phyloP scores from a whole-genome alignment of 176 grass and related monocot species.

The Alopecurus myosuroides region DNA sequence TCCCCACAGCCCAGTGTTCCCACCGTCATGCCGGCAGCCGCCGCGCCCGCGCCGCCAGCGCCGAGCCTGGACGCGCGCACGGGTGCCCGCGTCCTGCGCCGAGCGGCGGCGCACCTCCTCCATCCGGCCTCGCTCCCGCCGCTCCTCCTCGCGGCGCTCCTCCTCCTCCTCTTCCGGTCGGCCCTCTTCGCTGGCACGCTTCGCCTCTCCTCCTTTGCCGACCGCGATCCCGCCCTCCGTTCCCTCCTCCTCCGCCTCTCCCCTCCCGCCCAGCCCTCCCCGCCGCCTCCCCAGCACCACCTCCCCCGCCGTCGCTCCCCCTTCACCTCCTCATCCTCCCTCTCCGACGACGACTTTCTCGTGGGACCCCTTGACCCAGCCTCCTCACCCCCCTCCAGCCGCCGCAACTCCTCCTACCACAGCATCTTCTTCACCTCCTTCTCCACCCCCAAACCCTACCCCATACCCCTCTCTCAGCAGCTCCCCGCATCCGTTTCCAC shows the following conservation, averaged over 20 bases:
- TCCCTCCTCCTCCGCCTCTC: conserved; percentile 69
- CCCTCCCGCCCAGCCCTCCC: conserved; percentile 16
- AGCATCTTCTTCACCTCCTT: conserved; percentile 30
- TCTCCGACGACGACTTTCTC: conserved; percentile 41
- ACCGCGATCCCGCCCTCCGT: conserved; percentile 57
- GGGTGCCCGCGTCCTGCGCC: conserved; percentile 42
- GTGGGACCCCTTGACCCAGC: conserved; percentile 39
- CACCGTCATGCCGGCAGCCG: conserved; percentile 48
- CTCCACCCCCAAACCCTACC: conserved; percentile 41
- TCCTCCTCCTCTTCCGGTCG: conserved; percentile 68
- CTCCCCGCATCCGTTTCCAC: conserved; percentile 30
- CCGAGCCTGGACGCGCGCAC: conserved; percentile 39
- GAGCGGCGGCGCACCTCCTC: conserved; percentile 41
- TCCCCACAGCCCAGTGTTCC: neutral
- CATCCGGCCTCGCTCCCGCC: conserved; percentile 52
- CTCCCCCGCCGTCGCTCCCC: conserved; percentile 51
- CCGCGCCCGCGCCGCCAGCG: conserved; percentile 8
- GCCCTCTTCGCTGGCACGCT: conserved; percentile 68
- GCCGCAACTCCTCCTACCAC: conserved; percentile 46
- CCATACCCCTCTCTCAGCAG: conserved; percentile 26
- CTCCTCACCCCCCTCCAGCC: conserved; percentile 28
- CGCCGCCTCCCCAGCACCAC: conserved; percentile 25
- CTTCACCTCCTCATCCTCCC: conserved; percentile 49
- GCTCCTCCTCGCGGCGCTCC: conserved; percentile 58
- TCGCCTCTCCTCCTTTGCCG: conserved; percentile 55